Base-by-base conservation (phyloP, 2,329 filamentous ascomycete species). In the Paracoccidioides lutzii region DNA sequence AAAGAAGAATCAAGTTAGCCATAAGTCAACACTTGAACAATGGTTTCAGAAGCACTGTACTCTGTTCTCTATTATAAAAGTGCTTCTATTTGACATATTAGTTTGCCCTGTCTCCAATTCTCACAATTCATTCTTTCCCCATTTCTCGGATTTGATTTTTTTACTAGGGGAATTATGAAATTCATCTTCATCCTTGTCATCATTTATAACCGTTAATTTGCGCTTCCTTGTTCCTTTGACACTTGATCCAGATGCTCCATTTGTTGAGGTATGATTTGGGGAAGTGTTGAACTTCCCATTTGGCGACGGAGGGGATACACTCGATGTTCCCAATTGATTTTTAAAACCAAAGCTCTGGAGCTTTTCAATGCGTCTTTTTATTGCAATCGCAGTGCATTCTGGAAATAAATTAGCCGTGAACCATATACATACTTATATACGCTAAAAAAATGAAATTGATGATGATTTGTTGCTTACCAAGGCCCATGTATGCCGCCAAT, bases 401-500 rank as follows among this genome's bases (percentile, higher is more conserved):
- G 12, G 22, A 35, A 14, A 52, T 41, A 12, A 2, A 40, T 38
- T 42, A 45, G 40, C 7, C 33, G 7, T 5, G 51, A 33, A 28
- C 30, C 15, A 40, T 22, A 15, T 12, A 41, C n/a, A 32, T n/a
- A 14, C 9, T 30, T 7, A 14, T 3, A 22, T 38, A 9, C 35
- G 3, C 5, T 28, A 28, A 7, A 54, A 54, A 43, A 22, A 48
- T 4, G 15, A 40, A 46, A 30, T 46, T 9, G 44, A 15, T 14
- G 3, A 4, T 43, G 44, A 33, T 33, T n/a, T 15, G 6, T 37
- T 37, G 28, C 52, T 35, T 54, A 46, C 42, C 52, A 38, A 22
- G 33, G 3, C 63, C 63, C 62, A 66, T 64, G 33, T 57, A 60
- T 5, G 59, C 48, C 0, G 64, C 63, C 6, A 66, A 32, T 0